phyloP scores from a whole-genome alignment of 2,329 filamentous ascomycete genomes.

The Penicillium polonicum region DNA sequence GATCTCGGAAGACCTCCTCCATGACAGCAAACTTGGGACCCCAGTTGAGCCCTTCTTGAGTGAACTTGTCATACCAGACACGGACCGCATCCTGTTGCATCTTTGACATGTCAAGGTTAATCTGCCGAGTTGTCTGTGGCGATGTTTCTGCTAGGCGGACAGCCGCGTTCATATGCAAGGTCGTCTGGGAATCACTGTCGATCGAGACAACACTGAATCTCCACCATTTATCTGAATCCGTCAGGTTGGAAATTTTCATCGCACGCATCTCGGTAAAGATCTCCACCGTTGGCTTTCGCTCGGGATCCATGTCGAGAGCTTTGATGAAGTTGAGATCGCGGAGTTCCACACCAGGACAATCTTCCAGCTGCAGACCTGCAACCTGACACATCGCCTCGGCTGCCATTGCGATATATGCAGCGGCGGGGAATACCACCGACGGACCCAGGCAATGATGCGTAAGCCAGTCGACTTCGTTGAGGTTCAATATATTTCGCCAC shows the following conservation, averaged over 20 bases:
- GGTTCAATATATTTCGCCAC: constrained; percentile 36
- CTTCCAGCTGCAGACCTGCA: background rate
- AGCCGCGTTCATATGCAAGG: background rate
- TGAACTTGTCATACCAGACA: constrained; percentile 8
- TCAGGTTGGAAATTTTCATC: background rate
- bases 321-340: background rate
- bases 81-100: background rate
- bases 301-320: background rate
- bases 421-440: constrained; percentile 34
- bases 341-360: background rate
- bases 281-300: background rate
- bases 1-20: background rate
- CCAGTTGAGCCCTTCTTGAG: constrained; percentile 9
- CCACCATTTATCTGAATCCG: background rate
- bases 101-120: background rate
- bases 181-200: background rate
- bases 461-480: constrained; percentile 38
- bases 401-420: constrained; percentile 37
- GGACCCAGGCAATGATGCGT: constrained; percentile 33
- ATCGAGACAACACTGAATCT: background rate
- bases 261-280: background rate
- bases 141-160: background rate
- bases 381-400: constrained; percentile 27
- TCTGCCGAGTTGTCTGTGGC: background rate
- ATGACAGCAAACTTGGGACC: constrained; percentile 4